Percentiles rank a stretch among this genome's conserved stretches.
These are phyloP conservation scores for Jacaranda copaia DNA, from an alignment of 257 asterid genomes.

Conservation along the genomic window DNA sequence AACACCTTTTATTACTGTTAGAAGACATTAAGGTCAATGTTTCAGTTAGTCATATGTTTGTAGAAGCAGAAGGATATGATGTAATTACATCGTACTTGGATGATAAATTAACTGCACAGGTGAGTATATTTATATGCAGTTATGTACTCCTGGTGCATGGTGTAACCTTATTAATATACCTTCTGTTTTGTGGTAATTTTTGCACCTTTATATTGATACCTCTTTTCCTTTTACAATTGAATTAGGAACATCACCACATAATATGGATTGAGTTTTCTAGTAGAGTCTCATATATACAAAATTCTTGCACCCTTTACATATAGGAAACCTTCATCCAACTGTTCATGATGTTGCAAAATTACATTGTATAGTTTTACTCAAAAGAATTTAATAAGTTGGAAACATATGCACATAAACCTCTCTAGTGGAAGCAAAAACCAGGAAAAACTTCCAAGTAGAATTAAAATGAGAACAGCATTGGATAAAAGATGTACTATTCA, in stretches of 20 bases:
- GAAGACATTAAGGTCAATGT: slow-evolving; percentile 29
- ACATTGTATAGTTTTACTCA: neutral
- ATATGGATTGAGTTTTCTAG: neutral
- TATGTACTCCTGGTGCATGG: slow-evolving; percentile 47
- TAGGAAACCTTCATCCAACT: too few species aligned
- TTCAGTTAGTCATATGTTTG: neutral
- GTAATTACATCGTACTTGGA: neutral
- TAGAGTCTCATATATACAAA: neutral
- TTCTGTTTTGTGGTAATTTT: too few species aligned
- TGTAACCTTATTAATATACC: neutral
- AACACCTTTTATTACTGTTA: slow-evolving; percentile 52
- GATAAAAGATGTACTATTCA: slow-evolving; percentile 6
- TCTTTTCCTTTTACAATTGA: too few species aligned
- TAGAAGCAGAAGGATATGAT: neutral
- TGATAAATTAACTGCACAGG: neutral
- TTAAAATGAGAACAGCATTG: neutral
- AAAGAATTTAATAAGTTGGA: too few species aligned
- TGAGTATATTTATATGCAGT: neutral
- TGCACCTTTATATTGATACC: too few species aligned
- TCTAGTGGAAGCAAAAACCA: neutral
- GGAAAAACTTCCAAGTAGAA: neutral
- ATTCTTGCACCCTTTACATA: neutral
- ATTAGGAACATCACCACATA: too few species aligned
- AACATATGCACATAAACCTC: too few species aligned
- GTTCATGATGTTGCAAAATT: neutral